Percentiles rank a stretch among this genome's conserved stretches.
Conservation (phyloP, 306 rosid species). For the Arachis stenosperma region DNA sequence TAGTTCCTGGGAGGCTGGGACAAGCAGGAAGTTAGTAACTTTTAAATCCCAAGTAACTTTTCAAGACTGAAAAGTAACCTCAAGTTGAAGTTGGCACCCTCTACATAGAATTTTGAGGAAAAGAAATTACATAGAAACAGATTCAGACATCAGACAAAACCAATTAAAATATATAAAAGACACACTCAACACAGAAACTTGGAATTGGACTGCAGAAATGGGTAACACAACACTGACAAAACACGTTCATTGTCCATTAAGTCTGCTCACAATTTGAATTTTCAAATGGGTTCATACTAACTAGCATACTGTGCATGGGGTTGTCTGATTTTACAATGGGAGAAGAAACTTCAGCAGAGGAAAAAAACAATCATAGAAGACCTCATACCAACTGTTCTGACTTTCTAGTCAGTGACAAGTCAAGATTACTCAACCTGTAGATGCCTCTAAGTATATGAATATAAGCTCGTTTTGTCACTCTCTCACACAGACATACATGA, state of each 20-base stretch:
- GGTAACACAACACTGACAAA: background rate
- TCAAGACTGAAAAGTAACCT: background rate
- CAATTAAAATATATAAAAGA: background rate
- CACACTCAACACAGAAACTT: background rate
- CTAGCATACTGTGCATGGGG: background rate
- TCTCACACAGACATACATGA: background rate
- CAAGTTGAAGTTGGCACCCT: background rate
- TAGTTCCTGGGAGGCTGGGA: constrained; percentile 6
- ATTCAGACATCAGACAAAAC: background rate
- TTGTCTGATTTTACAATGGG: constrained; percentile 9
- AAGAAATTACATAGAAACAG: background rate
- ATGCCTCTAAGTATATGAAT: background rate
- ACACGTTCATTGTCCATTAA: background rate
- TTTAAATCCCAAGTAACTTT: constrained; percentile 2
- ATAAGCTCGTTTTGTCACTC: background rate
- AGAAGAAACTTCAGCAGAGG: background rate
- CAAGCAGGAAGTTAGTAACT: background rate
- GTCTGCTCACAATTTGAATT: background rate
- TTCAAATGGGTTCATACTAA: constrained; percentile 6
- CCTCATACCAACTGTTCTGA: background rate
- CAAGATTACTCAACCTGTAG: background rate
- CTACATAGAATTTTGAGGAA: constrained; percentile 4
- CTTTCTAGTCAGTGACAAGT: background rate
- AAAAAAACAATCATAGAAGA: background rate
- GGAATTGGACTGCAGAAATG: no score